Conservation (phyloP, 129 eudicot species). For the Escallonia rubra region DNA sequence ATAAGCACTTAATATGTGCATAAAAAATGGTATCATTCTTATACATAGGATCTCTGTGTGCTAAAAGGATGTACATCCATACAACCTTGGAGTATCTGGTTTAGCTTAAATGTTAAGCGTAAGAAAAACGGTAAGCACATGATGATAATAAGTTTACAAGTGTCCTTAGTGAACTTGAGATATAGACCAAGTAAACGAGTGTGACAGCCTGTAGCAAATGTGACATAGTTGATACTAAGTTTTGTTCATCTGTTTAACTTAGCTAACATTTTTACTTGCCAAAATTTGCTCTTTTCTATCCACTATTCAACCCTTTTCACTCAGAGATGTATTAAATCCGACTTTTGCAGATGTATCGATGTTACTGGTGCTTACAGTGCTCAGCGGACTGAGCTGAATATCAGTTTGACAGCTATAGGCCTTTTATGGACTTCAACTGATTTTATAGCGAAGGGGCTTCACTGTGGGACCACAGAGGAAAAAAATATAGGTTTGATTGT, state of each 20-base stretch:
- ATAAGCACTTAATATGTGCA: background rate
- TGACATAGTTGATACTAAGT: background rate
- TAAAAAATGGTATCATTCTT: background rate
- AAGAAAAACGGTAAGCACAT: background rate
- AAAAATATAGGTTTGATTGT: slow-evolving; percentile 45
- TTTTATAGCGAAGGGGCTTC: slow-evolving; percentile 73
- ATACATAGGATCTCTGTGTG: background rate
- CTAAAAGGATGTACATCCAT: background rate
- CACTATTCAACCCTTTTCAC: background rate
- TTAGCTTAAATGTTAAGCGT: background rate
- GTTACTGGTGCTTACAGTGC: slow-evolving; percentile 96
- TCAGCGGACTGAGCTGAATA: slow-evolving; percentile 87
- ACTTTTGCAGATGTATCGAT: slow-evolving; percentile 74
- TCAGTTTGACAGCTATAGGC: slow-evolving; percentile 95
- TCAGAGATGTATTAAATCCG: background rate
- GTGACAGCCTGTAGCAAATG: background rate
- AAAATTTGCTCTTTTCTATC: no score
- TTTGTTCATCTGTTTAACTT: background rate
- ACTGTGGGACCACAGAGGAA: slow-evolving; percentile 33
- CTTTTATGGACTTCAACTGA: slow-evolving; percentile 94
- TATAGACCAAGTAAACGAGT: background rate
- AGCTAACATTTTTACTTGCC: no score
- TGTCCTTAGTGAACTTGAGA: no score
- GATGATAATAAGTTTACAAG: no score
- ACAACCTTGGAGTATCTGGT: background rate